Evolutionary conservation across 2,329 filamentous ascomycete species (phyloP).

Genomic region (Paracoccidioides lutzii): DNA sequence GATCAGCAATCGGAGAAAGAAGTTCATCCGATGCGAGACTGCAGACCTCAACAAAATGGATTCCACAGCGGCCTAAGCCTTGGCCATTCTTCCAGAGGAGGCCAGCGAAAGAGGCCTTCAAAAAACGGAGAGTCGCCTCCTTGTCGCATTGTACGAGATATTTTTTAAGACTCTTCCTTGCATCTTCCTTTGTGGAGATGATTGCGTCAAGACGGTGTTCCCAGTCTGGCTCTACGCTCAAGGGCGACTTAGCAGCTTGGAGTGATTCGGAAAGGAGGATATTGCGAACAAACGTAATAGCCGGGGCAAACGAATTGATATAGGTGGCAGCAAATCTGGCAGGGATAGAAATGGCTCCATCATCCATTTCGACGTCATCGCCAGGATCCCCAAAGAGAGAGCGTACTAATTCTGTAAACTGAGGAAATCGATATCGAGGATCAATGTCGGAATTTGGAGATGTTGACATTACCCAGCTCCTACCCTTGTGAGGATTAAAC

Average conservation of each 20-base stretch:
- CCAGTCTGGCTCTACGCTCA: constrained; percentile 67
- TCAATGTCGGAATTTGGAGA: constrained; percentile 41
- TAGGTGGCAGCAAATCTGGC: constrained; percentile 19
- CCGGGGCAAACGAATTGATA: constrained; percentile 49
- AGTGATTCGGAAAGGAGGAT: constrained; percentile 49
- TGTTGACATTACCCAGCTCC: constrained; percentile 33
- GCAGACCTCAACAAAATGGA: constrained; percentile 42
- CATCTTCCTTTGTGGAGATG: constrained; percentile 55
- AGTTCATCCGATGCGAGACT: constrained; percentile 42
- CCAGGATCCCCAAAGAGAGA: constrained; percentile 11
- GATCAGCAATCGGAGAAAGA: constrained; percentile 38
- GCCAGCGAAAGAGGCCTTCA: constrained; percentile 35
- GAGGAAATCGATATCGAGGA: constrained; percentile 29
- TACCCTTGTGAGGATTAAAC: constrained; percentile 40
- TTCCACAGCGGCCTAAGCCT: constrained; percentile 33
- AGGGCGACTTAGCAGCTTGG: constrained; percentile 27
- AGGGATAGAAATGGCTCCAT: constrained; percentile 8
- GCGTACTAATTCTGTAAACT: constrained; percentile 23
- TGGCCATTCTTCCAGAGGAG: constrained; percentile 28
- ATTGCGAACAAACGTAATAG: constrained; percentile 55
- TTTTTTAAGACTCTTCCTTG: constrained; percentile 41
- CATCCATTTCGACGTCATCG: constrained; percentile 1
- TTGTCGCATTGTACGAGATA: constrained; percentile 23
- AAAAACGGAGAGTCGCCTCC: constrained; percentile 28
- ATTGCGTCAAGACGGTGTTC: constrained; percentile 63